Conservation (phyloP, 2,329 filamentous ascomycete species). For the Epichloe uncinata region DNA sequence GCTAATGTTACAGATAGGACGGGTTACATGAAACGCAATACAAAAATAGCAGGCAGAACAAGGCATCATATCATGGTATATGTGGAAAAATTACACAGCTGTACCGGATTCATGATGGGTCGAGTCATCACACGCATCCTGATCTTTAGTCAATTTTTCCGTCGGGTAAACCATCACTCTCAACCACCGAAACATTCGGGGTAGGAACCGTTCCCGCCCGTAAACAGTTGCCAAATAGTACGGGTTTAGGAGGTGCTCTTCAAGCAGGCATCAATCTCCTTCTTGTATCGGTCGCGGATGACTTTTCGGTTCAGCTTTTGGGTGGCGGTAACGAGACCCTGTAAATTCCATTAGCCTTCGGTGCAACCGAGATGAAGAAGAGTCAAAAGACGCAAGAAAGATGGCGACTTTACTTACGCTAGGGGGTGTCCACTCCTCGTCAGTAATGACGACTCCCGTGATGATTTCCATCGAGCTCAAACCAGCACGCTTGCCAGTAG, state of each 20-base stretch:
- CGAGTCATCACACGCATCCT: not conserved
- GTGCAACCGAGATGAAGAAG: too few relatives aligned
- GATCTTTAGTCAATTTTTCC: not conserved
- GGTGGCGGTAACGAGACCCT: slow-evolving; percentile 49
- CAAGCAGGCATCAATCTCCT: slow-evolving; percentile 33
- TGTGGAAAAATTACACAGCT: not conserved
- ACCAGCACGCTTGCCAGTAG: slow-evolving; percentile 50
- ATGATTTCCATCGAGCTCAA: slow-evolving; percentile 62
- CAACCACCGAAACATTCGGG: not conserved
- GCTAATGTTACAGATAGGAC: slow-evolving; percentile 1
- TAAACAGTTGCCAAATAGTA: not conserved
- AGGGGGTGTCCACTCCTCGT: slow-evolving; percentile 75
- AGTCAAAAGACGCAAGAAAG: not conserved
- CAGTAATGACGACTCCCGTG: slow-evolving; percentile 60
- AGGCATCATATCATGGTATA: slow-evolving; percentile 1
- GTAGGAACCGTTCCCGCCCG: not conserved
- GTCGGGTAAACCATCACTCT: not conserved
- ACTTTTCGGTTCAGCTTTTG: slow-evolving; percentile 45
- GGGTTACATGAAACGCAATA: not conserved
- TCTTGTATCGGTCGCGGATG: slow-evolving; percentile 35
- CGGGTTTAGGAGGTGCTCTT: slow-evolving; percentile 12
- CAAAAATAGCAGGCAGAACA: not conserved
- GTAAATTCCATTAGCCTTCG: slow-evolving; percentile 3
- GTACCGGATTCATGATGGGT: not conserved
- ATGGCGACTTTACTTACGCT: slow-evolving; percentile 47